Evolutionary conservation across 139 green algal genomes (phyloP).

Genomic region (Tetradesmus obliquus): DNA sequence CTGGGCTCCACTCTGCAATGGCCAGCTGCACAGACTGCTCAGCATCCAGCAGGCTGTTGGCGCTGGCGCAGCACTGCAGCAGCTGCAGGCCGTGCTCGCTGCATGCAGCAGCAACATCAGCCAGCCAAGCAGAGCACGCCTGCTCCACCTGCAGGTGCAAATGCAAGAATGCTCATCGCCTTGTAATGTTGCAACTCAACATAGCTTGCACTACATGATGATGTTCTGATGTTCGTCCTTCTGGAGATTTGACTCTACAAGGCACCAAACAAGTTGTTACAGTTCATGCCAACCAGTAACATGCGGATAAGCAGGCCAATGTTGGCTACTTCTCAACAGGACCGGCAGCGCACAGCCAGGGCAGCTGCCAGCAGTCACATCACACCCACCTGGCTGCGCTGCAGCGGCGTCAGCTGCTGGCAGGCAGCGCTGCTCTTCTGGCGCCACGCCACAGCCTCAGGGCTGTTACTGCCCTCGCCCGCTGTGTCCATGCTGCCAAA

Average conservation of each 20-base stretch:
- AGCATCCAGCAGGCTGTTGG: constrained; percentile 38
- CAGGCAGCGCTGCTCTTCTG: background rate
- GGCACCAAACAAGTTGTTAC: too few species aligned
- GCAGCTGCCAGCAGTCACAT: background rate
- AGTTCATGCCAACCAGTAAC: too few species aligned
- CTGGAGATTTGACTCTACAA: too few species aligned
- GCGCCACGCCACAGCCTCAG: constrained; percentile 37
- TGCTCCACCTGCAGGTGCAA: constrained; percentile 54
- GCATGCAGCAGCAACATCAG: constrained; percentile 57
- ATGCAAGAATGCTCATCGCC: background rate
- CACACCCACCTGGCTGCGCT: background rate
- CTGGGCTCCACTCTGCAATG: constrained; percentile 50
- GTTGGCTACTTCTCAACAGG: too few species aligned
- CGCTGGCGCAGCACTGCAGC: constrained; percentile 64
- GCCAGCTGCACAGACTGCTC: constrained; percentile 64
- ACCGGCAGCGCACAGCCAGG: too few species aligned
- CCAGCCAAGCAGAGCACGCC: constrained; percentile 76
- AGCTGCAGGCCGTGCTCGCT: constrained; percentile 53
- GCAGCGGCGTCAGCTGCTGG: constrained; percentile 8
- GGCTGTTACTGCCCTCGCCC: constrained; percentile 30
- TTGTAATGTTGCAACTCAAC: too few species aligned
- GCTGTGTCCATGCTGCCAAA: constrained; percentile 54
- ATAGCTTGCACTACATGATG: too few species aligned
- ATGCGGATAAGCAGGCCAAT: too few species aligned
- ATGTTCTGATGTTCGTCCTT: too few species aligned